Evolutionary conservation across 495 filamentous ascomycete genomes (phyloP).

Genomic region (Neurospora sp.): DNA sequence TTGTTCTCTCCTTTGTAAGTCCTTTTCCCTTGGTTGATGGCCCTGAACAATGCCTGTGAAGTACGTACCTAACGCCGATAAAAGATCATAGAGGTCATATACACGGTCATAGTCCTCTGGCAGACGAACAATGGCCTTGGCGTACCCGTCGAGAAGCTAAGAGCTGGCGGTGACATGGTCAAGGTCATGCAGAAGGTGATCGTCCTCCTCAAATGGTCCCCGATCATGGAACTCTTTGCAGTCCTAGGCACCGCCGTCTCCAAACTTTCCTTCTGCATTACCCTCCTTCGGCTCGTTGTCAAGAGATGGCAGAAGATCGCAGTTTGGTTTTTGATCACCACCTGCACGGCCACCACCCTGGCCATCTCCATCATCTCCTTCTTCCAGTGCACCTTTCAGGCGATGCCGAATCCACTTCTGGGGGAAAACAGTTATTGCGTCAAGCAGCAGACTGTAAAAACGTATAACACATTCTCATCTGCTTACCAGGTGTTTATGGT

Average conservation of each 20-base stretch:
- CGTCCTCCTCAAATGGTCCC: conserved; percentile 27
- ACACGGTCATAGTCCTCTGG: not conserved
- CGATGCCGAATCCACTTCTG: not conserved
- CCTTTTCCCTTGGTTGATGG: no score
- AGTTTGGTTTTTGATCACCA: conserved; percentile 2
- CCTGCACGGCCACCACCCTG: not conserved
- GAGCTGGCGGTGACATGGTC: not conserved
- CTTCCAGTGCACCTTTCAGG: not conserved
- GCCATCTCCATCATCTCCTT: not conserved
- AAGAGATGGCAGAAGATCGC: conserved; percentile 1
- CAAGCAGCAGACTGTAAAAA: not conserved
- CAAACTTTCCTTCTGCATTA: conserved; percentile 7
- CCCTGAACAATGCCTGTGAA: not conserved
- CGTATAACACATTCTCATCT: not conserved
- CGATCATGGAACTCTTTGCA: conserved; percentile 3
- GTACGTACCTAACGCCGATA: not conserved
- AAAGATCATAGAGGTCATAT: not conserved
- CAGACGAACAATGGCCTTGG: not conserved
- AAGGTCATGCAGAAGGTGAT: not conserved
- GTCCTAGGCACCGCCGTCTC: conserved; percentile 1
- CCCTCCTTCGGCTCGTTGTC: conserved; percentile 1
- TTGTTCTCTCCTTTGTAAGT: not conserved
- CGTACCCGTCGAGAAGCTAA: not conserved
- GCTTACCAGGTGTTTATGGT: not conserved
- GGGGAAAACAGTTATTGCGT: not conserved